phyloP scores from a whole-genome alignment of 176 grass and related monocot species.

The Oryza punctata region DNA sequence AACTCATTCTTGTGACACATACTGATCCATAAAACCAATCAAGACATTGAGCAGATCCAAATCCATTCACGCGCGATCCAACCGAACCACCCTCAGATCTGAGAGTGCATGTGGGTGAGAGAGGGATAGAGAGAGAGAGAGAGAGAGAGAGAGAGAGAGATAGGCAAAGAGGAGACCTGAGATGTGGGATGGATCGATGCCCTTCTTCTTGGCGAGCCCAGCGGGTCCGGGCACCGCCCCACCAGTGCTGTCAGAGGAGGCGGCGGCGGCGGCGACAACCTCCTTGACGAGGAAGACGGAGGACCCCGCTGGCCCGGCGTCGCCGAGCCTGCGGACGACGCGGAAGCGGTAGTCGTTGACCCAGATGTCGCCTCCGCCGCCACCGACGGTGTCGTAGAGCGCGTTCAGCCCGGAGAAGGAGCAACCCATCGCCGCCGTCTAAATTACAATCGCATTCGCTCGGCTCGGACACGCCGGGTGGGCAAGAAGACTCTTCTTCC shows the following conservation, averaged over 20 bases:
- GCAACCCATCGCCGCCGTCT: constrained; percentile 68
- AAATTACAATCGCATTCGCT: not conserved
- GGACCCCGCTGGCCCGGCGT: constrained; percentile 51
- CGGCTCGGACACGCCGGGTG: not conserved
- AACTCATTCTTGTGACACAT: not conserved
- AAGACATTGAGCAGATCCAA: not conserved
- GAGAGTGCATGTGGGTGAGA: not conserved
- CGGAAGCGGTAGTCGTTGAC: constrained; percentile 89
- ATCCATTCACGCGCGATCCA: not conserved
- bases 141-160: too few relatives aligned
- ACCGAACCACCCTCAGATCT: constrained; percentile 17
- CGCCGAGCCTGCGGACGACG: constrained; percentile 77
- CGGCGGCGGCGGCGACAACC: constrained; percentile 46
- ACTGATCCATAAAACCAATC: constrained; percentile 18
- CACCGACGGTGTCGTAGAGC: constrained; percentile 63
- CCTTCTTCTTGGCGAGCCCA: constrained; percentile 67
- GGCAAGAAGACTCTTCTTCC: too few relatives aligned
- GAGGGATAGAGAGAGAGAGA: not conserved
- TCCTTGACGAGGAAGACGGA: constrained; percentile 88
- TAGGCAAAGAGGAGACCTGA: constrained; percentile 48
- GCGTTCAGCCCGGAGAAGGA: constrained; percentile 90
- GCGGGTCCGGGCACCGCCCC: constrained; percentile 24
- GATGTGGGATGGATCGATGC: constrained; percentile 74
- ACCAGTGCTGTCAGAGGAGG: constrained; percentile 10
- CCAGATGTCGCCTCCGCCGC: constrained; percentile 70